Base-by-base conservation (phyloP, 192 early-diverging fungal species). In the Mortierella alpina region DNA sequence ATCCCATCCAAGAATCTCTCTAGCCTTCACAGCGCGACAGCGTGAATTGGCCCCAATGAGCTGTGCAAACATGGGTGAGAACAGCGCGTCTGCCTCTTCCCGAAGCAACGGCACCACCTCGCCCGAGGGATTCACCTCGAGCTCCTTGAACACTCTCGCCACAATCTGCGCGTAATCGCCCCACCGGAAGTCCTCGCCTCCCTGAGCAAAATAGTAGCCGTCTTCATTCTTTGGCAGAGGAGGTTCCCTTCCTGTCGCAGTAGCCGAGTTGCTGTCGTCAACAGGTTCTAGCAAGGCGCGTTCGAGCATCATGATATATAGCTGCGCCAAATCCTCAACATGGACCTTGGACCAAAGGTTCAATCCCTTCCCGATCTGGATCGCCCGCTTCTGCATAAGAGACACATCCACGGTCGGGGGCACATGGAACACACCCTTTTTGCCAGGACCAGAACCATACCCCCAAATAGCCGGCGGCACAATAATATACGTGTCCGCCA, bases 261-360 rank as follows among this genome's bases (percentile, higher is more conserved):
- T 31, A 31, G 31, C 31, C 31, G 3, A 2, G 31, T 31, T 31
- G 31, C 3, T 3, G 31, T 31, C 31, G 31, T 31, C 31, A 31
- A 31, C 31, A 9, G 69, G 69, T 22, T 71, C 69, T 13, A 62
- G 23, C 13, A 63, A 7, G 7, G 69, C 18, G 2, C 51, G 59
- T 18, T 71, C 69, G 17, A 71, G 40, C 17, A 71, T 14, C 17
- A 53, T n/a, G 44, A 71, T 53, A 22, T 46, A 71, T 7, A 71
- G 47, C 8, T 71, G 49, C 9, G 59, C 69, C 18, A 71, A 44
- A 50, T 71, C 69, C 13, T 54, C 44, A 1, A 71, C 59, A 45
- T 71, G 59, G 12, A 71, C 59, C 51, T 63, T 61, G 18, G 41
- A 54, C 69, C 69, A 71, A 44, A 71, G 17, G 44, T 71, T 71